Percentiles rank a stretch among this genome's conserved stretches.
Conservation (phyloP, 2,329 filamentous ascomycete species). For the Rhinocladiella similis region DNA sequence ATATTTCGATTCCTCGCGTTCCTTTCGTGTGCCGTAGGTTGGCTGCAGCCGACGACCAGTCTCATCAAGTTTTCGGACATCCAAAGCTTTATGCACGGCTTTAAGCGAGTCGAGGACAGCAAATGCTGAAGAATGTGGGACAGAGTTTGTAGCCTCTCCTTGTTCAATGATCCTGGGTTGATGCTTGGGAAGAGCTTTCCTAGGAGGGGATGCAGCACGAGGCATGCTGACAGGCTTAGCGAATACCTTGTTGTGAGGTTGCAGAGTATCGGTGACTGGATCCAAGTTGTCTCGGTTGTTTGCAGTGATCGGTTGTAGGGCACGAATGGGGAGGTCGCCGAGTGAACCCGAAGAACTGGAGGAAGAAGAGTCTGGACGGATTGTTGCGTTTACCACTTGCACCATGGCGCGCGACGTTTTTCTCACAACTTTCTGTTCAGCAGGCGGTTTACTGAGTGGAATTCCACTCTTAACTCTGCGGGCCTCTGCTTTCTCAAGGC, state of each 20-base stretch:
- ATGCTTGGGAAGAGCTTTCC: slow-evolving; percentile 1
- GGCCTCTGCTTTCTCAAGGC: background rate
- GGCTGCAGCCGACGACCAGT: slow-evolving; percentile 10
- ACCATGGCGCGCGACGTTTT: background rate
- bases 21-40: slow-evolving; percentile 14
- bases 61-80: slow-evolving; percentile 13
- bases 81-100: slow-evolving; percentile 14
- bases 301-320: slow-evolving; percentile 11
- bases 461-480: slow-evolving; percentile 7
- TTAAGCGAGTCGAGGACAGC: slow-evolving; percentile 15
- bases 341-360: slow-evolving; percentile 34
- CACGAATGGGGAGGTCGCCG: slow-evolving; percentile 41
- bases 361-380: slow-evolving; percentile 13
- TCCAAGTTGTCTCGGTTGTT: slow-evolving; percentile 9
- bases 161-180: slow-evolving; percentile 19
- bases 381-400: slow-evolving; percentile 3
- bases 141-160: slow-evolving; percentile 4
- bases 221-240: slow-evolving; percentile 2
- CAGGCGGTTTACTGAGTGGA: background rate
- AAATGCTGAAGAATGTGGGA: slow-evolving; percentile 12
- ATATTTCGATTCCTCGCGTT: slow-evolving; percentile 33
- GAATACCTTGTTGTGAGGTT: background rate
- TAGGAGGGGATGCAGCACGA: background rate
- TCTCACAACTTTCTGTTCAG: background rate
- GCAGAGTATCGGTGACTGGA: slow-evolving; percentile 1